Evolutionary conservation across 2,329 filamentous ascomycete species (phyloP), one percentile per base, ranked within the genome.

Genomic region (Epichloe sp.): DNA sequence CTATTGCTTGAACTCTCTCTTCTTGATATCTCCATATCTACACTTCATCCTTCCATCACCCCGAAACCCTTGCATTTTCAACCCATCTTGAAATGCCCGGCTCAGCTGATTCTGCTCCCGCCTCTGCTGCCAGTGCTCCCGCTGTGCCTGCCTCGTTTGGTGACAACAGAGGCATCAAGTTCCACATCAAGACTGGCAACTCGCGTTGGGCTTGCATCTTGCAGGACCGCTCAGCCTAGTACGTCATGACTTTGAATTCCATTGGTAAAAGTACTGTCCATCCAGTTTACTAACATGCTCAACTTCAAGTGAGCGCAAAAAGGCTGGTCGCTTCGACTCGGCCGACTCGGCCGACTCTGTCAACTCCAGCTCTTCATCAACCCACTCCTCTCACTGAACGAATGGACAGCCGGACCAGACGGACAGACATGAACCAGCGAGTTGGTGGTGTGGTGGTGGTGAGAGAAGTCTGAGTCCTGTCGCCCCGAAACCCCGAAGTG

Each of bases 201-300:
- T 55, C 62, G 46, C 62, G 60, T 45, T 69, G 65, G 59, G 49
- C 60, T 41, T 74, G 71, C 62, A 68, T 66, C 19, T 60, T 75
- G 5, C 66, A 73, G 54, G 71, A 75, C 61, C 70, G 72, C 51
- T 52, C 59, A 54, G 50, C 62, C 12, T 72, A 74, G 73, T 75
- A 68, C 54, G 71, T 64, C 26, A 35, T 3, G 15, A 26, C 15
- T 23, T 11, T n/a, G 40, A n/a, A 7, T 35, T 15, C 17, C 14
- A 17, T 34, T 21, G 12, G 14, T 44, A 14, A n/a, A 17, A 37
- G 12, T 5, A 35, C 15, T 15, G 23, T 35, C 6, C 19, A 44
- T 48, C n/a, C 51, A 35, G 44, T 60, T 17, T 36, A 55, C 59
- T 56, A 47, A 57, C 45, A 31, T n/a, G 23, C 17, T 15, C 23